phyloP scores from a whole-genome alignment of 2,329 filamentous ascomycete genomes.

The Monilinia vaccinii-corymbosi region DNA sequence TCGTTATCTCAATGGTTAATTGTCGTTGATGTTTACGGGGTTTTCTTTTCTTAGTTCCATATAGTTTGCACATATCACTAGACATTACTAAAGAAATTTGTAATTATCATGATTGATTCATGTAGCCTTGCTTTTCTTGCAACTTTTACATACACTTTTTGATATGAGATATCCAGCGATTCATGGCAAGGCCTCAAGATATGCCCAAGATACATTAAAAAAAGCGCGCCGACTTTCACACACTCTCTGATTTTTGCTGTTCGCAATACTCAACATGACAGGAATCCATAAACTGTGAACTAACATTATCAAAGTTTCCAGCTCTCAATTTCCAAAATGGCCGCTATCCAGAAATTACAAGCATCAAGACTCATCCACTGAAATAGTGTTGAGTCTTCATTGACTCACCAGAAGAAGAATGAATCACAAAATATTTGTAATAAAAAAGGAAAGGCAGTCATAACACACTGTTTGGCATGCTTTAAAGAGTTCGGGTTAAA shows the following conservation, averaged over 20 bases:
- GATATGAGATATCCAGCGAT: neutral
- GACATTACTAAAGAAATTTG: neutral
- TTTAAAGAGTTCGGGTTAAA: neutral
- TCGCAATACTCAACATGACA: neutral
- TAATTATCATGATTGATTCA: neutral
- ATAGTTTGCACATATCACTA: neutral
- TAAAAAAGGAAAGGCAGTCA: neutral
- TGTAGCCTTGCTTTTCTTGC: neutral
- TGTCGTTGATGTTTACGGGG: neutral
- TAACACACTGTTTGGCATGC: neutral
- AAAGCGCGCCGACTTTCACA: neutral
- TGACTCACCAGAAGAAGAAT: neutral
- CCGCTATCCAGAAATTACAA: neutral
- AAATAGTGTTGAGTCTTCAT: neutral
- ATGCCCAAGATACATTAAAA: too few species aligned
- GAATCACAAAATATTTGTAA: neutral
- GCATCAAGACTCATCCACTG: neutral
- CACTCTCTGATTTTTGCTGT: neutral
- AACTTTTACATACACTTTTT: neutral
- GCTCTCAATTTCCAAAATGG: neutral
- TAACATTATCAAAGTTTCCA: neutral
- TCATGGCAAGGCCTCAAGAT: neutral
- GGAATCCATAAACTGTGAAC: neutral
- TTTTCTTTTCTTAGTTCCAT: neutral
- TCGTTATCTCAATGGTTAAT: neutral